phyloP scores from a whole-genome alignment of 495 filamentous ascomycete species.

The Niebla homalea region DNA sequence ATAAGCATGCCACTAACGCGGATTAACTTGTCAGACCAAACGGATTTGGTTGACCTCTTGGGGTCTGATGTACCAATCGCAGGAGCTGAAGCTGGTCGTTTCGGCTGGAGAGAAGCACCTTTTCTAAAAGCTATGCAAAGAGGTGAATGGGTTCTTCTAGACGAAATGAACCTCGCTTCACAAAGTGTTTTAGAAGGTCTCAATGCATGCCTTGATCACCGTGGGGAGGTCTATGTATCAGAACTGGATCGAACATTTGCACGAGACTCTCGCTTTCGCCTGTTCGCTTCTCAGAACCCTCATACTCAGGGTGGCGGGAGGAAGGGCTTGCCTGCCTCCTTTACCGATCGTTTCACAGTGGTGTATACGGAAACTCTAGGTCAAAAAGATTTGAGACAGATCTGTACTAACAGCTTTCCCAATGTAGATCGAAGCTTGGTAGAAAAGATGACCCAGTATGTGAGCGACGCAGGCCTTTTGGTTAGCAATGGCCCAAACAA shows the following conservation, averaged over 20 bases:
- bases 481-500: slow-evolving; percentile 52
- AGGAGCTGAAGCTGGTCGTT: slow-evolving; percentile 72
- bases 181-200: slow-evolving; percentile 94
- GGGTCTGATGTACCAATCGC: slow-evolving; percentile 93
- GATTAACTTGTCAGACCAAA: slow-evolving; percentile 96
- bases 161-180: slow-evolving; percentile 98
- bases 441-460: slow-evolving; percentile 57
- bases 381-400: slow-evolving; percentile 63
- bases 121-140: slow-evolving; percentile 93
- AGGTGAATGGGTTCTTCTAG: slow-evolving; percentile 88
- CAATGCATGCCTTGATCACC: slow-evolving; percentile 94
- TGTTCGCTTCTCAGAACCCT: slow-evolving; percentile 96
- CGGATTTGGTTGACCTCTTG: slow-evolving; percentile 93
- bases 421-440: slow-evolving; percentile 40
- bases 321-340: slow-evolving; percentile 89
- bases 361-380: slow-evolving; percentile 88
- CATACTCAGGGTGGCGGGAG: slow-evolving; percentile 93
- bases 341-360: slow-evolving; percentile 95
- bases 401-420: slow-evolving; percentile 67
- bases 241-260: slow-evolving; percentile 90
- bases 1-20: slow-evolving; percentile 70
- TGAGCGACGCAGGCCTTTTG: slow-evolving; percentile 60
- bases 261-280: slow-evolving; percentile 72
- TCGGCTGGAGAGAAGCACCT: slow-evolving; percentile 89
- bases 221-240: slow-evolving; percentile 88